Percentiles rank a stretch among this genome's conserved stretches.
Evolutionary conservation across 148 eudicot genomes (phyloP).

Genomic region (Persicaria maculosa): DNA sequence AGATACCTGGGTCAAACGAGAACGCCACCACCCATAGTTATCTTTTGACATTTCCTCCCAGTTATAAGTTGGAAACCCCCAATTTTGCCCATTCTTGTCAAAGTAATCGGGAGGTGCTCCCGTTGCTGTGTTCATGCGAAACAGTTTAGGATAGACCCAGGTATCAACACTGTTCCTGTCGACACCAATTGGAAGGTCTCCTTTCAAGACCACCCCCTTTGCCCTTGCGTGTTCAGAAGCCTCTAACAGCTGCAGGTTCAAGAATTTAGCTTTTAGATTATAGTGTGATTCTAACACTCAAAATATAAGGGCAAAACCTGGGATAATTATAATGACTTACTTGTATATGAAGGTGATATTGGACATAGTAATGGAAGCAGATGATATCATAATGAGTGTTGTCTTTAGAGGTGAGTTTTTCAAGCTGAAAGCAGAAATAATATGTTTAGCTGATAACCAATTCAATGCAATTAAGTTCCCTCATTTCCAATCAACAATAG

Average conservation of each 20-base stretch:
- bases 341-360: conserved; percentile 81
- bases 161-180: conserved; percentile 96
- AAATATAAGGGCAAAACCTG: neutral
- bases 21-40: conserved; percentile 99
- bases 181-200: conserved; percentile 96
- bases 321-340: conserved; percentile 25
- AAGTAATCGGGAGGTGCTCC: conserved; percentile 99
- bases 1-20: conserved; percentile 65
- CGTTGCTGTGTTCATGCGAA: conserved; percentile 94
- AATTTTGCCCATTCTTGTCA: conserved; percentile 96
- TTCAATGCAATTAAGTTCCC: neutral
- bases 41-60: conserved; percentile 99
- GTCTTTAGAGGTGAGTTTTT: neutral
- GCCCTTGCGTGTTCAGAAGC: conserved; percentile 82
- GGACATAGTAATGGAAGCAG: conserved; percentile 83
- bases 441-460: neutral
- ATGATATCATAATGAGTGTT: conserved; percentile 16
- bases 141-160: conserved; percentile 88
- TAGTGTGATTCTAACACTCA: neutral
- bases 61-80: conserved; percentile 98
- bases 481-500: neutral
- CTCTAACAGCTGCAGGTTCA: conserved; percentile 54
- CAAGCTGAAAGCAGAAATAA: neutral
- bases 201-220: conserved; percentile 86
- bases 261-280: neutral